Percentiles rank a stretch among this genome's conserved stretches.
Evolutionary conservation across 1,139 yeast species (phyloP).

Genomic region (Geotrichum siamense): DNA sequence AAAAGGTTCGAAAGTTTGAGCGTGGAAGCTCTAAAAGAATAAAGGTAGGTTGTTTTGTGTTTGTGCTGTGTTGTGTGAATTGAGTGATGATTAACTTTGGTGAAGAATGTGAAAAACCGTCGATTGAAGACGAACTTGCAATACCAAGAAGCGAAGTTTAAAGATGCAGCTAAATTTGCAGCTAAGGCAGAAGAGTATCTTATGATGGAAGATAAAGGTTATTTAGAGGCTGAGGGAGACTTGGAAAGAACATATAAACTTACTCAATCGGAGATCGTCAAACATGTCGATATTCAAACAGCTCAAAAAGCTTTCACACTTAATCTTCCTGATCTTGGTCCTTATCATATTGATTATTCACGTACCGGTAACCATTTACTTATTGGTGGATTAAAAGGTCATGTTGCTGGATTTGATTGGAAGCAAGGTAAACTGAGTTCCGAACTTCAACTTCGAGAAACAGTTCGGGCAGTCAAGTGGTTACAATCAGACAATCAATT

Average conservation of each 20-base stretch:
- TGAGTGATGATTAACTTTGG: neutral
- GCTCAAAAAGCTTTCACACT: constrained; percentile 65
- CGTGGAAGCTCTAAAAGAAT: constrained; percentile 13
- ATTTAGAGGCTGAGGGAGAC: constrained; percentile 77
- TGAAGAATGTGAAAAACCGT: constrained; percentile 41
- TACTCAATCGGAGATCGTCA: constrained; percentile 68
- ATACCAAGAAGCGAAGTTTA: constrained; percentile 63
- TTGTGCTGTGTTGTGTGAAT: neutral
- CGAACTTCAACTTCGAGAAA: constrained; percentile 80
- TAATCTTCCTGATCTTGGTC: constrained; percentile 72
- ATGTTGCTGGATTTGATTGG: constrained; percentile 96
- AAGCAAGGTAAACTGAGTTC: constrained; percentile 73
- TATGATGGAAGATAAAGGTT: constrained; percentile 77
- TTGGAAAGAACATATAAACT: constrained; percentile 89
- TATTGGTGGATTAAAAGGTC: constrained; percentile 87
- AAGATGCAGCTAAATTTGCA: constrained; percentile 59
- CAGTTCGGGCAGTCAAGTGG: constrained; percentile 83
- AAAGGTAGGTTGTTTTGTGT: constrained; percentile 7
- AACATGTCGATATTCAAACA: constrained; percentile 74
- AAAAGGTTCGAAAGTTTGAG: constrained; percentile 12
- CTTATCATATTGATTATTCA: constrained; percentile 73
- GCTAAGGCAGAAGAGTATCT: constrained; percentile 85
- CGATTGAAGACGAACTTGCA: constrained; percentile 59
- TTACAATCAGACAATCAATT: constrained; percentile 79
- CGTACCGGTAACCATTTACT: constrained; percentile 81